Conservation (phyloP, 1,284 basidiomycete species). For the Takashimella koratensis region DNA sequence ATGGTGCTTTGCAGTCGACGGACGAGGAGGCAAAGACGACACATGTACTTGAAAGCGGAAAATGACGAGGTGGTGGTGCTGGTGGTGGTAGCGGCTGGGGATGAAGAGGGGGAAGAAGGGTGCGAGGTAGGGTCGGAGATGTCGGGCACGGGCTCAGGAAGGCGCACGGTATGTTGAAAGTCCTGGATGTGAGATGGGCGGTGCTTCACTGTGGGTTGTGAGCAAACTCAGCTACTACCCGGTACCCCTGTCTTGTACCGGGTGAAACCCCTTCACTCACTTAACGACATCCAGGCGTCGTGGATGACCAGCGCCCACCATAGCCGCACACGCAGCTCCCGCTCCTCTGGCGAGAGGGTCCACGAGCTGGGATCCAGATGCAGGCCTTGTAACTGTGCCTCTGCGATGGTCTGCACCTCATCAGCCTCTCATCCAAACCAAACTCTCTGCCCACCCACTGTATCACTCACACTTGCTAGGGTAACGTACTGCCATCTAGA, state of each 20-base stretch:
- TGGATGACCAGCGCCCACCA: slow-evolving; percentile 31
- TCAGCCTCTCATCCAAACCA: too few relatives aligned
- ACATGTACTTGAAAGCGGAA: slow-evolving; percentile 20
- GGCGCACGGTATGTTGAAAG: slow-evolving; percentile 14
- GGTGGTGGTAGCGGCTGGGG: too few relatives aligned
- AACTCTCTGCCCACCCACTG: too few relatives aligned
- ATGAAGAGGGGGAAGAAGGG: too few relatives aligned
- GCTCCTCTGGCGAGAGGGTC: slow-evolving; percentile 24
- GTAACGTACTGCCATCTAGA: slow-evolving; percentile 14
- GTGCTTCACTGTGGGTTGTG: slow-evolving; percentile 21
- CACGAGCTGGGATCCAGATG: slow-evolving; percentile 23
- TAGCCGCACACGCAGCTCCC: slow-evolving; percentile 19
- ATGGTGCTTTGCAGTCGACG: slow-evolving; percentile 20
- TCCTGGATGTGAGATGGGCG: slow-evolving; percentile 29
- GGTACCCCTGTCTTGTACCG: too few relatives aligned
- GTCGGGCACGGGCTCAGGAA: slow-evolving; percentile 13
- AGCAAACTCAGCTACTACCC: neutral
- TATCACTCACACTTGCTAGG: slow-evolving; percentile 26
- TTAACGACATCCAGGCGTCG: slow-evolving; percentile 30
- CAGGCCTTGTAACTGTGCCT: slow-evolving; percentile 30
- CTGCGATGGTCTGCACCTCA: slow-evolving; percentile 24
- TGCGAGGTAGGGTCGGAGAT: too few relatives aligned
- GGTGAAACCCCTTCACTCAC: slow-evolving; percentile 10
- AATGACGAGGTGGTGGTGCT: slow-evolving; percentile 12
- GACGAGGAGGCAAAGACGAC: slow-evolving; percentile 21